Evolutionary conservation across 1,284 basidiomycete genomes (phyloP), one percentile per base, ranked within the genome.

Genomic region (Caloboletus firmus): DNA sequence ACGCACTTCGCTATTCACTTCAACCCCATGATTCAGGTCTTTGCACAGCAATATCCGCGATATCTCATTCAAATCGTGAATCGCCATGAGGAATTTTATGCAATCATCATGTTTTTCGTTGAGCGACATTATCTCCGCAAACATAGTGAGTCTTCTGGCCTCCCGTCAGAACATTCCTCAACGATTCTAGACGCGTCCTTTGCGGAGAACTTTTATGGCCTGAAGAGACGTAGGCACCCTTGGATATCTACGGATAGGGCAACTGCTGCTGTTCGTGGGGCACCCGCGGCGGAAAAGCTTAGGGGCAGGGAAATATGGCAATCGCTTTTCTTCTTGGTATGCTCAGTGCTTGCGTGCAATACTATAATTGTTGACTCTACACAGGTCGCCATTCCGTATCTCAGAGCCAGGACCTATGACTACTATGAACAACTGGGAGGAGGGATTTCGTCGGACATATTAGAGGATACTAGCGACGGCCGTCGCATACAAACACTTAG

Each of bases 1-100:
- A 45, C 40, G 4, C 31, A 46, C 45, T 4, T 11, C 3, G 10
- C 18, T 2, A 8, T 47, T 40, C 39, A 43, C n/a, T 39, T 56
- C 50, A 53, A 20, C 24, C 52, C 59, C 56, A 12, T 30, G 13
- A 36, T 32, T 10, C 58, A 96, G 93, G 92, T 98, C 45, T 93
- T 98, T 62, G 95, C 97, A 1, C 95, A 98, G 76, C 82, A 89
- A 54, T 91, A 98, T 71, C 97, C 97, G 7, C 84, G 97, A 50
- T 95, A 98, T 71, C 81, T 99, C 34, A 74, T 99, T 35, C 85
- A 89, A 17, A 77, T 99, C 49, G 93, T 98, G 13, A 98, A 99
- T 72, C 78, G 85, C 37, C 96, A 98, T 77, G 97, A 99, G 71
- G 96, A 98, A 72, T 89, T 98, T 66, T 99, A 97, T 67, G 91